A percentile compares a stretch with the other conserved stretches of the same genome.
Evolutionary conservation across 2,329 filamentous ascomycete genomes (phyloP).

Genomic region (Dactylellina leptospora): DNA sequence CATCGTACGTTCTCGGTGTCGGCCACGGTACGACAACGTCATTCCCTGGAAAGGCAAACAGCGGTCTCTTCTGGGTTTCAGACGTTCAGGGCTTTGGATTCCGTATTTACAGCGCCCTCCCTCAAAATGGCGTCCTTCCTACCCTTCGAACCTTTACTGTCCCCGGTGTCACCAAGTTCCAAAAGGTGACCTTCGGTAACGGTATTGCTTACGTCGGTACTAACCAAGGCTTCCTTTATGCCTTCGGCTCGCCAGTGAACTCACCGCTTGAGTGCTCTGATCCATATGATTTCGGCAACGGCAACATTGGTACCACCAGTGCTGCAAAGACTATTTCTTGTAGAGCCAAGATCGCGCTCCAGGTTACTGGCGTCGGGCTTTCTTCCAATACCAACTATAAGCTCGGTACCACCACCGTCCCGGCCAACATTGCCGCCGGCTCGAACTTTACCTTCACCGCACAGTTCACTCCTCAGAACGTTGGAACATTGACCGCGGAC

Average conservation of each 20-base stretch:
- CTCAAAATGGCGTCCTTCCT: constrained; percentile 63
- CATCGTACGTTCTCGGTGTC: constrained; percentile 67
- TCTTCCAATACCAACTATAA: constrained; percentile 60
- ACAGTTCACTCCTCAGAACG: constrained; percentile 62
- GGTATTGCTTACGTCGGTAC: constrained; percentile 68
- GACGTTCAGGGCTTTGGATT: constrained; percentile 67
- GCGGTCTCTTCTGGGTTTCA: constrained; percentile 68
- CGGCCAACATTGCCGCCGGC: constrained; percentile 59
- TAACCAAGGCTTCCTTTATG: constrained; percentile 66
- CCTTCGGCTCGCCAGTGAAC: constrained; percentile 68
- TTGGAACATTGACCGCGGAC: constrained; percentile 65
- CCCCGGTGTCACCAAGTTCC: constrained; percentile 67
- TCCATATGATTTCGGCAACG: constrained; percentile 64
- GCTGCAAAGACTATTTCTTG: constrained; percentile 62
- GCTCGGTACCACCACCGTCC: constrained; percentile 56
- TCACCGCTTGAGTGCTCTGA: constrained; percentile 67
- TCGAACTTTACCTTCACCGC: constrained; percentile 63
- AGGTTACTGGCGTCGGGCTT: constrained; percentile 61
- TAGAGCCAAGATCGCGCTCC: constrained; percentile 63
- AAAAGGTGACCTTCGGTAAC: constrained; percentile 68
- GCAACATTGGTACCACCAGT: constrained; percentile 61
- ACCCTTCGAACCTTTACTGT: constrained; percentile 66
- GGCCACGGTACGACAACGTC: constrained; percentile 69
- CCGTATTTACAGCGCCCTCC: constrained; percentile 66
- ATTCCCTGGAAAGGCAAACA: constrained; percentile 66